Percentiles rank a stretch among this genome's conserved stretches.
phyloP scores from a whole-genome alignment of 176 grass and related monocot genomes.

The Metroxylon sagu region DNA sequence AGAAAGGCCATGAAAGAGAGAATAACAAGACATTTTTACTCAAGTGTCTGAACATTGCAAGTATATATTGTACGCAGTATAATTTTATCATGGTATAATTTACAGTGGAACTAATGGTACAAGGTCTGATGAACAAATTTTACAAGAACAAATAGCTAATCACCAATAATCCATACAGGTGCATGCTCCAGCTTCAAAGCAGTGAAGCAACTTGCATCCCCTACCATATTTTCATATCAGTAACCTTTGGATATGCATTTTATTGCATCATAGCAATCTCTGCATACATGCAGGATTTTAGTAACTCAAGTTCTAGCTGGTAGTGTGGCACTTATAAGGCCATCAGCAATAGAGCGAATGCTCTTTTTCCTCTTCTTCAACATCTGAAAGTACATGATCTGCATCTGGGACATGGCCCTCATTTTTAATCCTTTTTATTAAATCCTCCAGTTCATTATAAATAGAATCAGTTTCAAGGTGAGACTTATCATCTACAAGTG shows the following conservation, averaged over 20 bases:
- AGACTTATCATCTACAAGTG: conserved; percentile 13
- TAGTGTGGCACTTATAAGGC: conserved; percentile 5
- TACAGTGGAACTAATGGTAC: neutral
- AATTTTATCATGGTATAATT: neutral
- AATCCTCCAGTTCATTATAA: conserved; percentile 18
- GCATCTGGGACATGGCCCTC: conserved; percentile 14
- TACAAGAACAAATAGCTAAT: neutral
- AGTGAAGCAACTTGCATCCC: conserved; percentile 15
- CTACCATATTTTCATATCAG: conserved; percentile 9
- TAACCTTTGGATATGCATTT: conserved; percentile 21
- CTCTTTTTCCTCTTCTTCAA: conserved; percentile 23
- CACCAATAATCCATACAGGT: conserved; percentile 17
- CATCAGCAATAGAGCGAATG: conserved; percentile 12
- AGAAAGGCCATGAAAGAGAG: too few species aligned
- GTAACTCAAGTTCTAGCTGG: conserved; percentile 10
- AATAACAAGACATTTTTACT: too few species aligned
- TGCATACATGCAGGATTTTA: conserved; percentile 12
- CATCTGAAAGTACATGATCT: conserved; percentile 16
- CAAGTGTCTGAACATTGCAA: too few species aligned
- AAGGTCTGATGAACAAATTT: neutral
- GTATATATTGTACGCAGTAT: too few species aligned
- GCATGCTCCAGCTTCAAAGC: conserved; percentile 14
- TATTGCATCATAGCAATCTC: conserved; percentile 24
- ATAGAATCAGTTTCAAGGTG: conserved; percentile 11
- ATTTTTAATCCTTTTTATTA: conserved; percentile 17